Evolutionary conservation across 768 basidiomycete genomes (phyloP).

Genomic region (Paxillus ammoniavirescens): DNA sequence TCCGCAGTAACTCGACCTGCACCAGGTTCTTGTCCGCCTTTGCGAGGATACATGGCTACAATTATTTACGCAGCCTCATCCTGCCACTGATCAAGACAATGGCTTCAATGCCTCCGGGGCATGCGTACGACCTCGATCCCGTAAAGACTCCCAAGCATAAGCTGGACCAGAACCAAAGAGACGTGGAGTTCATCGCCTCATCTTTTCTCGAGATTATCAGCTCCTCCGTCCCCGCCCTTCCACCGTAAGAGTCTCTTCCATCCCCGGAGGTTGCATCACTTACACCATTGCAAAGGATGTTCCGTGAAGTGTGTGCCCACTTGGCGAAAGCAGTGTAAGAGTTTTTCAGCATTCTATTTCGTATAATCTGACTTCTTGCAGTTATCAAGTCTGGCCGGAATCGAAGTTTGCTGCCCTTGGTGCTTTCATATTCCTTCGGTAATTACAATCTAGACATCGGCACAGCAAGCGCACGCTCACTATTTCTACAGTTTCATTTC

Average conservation of each 20-base stretch:
- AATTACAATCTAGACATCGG: conserved; percentile 7
- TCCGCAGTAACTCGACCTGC: conserved; percentile 85
- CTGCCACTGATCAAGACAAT: conserved; percentile 76
- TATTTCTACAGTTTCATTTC: conserved; percentile 71
- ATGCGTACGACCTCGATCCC: conserved; percentile 80
- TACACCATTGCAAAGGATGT: conserved; percentile 52
- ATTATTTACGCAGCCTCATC: conserved; percentile 81
- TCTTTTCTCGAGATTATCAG: conserved; percentile 75
- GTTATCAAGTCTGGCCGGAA: conserved; percentile 72
- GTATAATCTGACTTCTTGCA: conserved; percentile 23
- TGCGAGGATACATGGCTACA: conserved; percentile 87
- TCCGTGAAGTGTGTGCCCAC: conserved; percentile 84
- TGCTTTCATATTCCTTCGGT: conserved; percentile 91
- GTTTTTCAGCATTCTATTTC: conserved; percentile 1
- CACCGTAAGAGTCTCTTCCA: conserved; percentile 53
- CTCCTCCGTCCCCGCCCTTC: conserved; percentile 66
- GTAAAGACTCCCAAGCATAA: conserved; percentile 56
- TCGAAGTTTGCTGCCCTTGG: conserved; percentile 81
- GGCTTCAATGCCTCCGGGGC: conserved; percentile 66
- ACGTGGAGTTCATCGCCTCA: conserved; percentile 69
- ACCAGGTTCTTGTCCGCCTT: conserved; percentile 86
- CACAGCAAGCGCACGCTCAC: neutral
- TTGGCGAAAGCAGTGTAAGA: conserved; percentile 77
- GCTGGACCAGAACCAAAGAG: conserved; percentile 62
- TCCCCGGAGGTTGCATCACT: neutral